A percentile compares a stretch with the other conserved stretches of the same genome.
Conservation (phyloP, 352 stramenopile genomes). For the Phytophthora megakarya region DNA sequence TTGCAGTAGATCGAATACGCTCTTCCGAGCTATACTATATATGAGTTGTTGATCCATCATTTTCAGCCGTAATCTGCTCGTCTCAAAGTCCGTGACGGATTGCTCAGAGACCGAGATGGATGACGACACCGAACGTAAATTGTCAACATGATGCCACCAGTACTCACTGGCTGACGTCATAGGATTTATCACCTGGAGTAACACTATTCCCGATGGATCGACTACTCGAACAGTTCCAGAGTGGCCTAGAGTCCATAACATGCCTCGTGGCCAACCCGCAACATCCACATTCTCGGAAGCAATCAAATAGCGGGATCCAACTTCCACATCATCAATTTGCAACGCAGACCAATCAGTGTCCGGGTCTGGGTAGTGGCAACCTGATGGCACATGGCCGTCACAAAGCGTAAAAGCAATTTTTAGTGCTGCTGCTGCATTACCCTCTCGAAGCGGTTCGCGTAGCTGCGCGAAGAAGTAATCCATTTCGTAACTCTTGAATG, state of each 20-base stretch:
- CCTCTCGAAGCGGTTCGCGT: conserved; percentile 74
- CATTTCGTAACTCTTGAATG: conserved; percentile 89
- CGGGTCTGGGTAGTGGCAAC: conserved; percentile 79
- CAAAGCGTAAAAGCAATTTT: conserved; percentile 85
- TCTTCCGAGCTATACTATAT: conserved; percentile 61
- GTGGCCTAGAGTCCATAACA: conserved; percentile 76
- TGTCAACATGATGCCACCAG: conserved; percentile 79
- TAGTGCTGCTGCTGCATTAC: conserved; percentile 70
- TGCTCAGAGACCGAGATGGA: conserved; percentile 37
- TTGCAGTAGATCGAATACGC: conserved; percentile 66
- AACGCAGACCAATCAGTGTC: conserved; percentile 79
- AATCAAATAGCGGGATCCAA: conserved; percentile 64
- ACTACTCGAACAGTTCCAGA: conserved; percentile 54
- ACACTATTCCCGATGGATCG: conserved; percentile 56
- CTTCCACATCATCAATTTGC: conserved; percentile 77
- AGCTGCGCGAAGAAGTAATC: conserved; percentile 87
- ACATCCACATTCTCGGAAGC: conserved; percentile 39
- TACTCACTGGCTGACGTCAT: conserved; percentile 51
- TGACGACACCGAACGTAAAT: conserved; percentile 31
- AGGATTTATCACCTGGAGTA: conserved; percentile 70
- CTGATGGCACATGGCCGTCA: conserved; percentile 77
- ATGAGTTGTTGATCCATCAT: conserved; percentile 54
- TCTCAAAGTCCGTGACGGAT: conserved; percentile 50
- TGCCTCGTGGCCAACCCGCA: conserved; percentile 46
- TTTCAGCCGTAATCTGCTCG: conserved; percentile 37